Percentiles rank a stretch among this genome's conserved stretches.
These are phyloP conservation scores for Penicillium sp. DNA, from an alignment of 2,329 filamentous ascomycete genomes.

Conservation along the genomic window DNA sequence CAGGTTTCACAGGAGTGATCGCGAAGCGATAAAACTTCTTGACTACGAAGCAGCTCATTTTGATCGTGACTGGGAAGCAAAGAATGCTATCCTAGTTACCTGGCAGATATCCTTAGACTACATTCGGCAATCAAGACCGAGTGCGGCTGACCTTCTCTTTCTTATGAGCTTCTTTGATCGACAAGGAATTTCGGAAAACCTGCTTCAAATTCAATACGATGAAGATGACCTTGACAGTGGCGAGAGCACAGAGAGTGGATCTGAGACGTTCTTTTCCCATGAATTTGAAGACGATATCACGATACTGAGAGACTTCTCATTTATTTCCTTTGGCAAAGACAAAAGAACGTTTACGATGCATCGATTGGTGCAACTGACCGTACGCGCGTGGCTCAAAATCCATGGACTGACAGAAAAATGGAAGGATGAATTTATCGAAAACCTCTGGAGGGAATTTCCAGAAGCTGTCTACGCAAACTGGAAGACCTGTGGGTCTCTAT, in stretches of 20 bases:
- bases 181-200: conserved; percentile 29
- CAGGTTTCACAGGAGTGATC: too few relatives aligned
- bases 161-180: conserved; percentile 27
- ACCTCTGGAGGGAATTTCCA: conserved; percentile 19
- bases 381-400: conserved; percentile 28
- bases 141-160: background rate
- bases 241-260: background rate
- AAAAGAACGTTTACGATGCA: conserved; percentile 29
- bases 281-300: conserved; percentile 27
- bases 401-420: conserved; percentile 28
- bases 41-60: too few relatives aligned
- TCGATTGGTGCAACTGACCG: conserved; percentile 30
- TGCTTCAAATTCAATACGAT: conserved; percentile 14
- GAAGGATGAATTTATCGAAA: conserved; percentile 24
- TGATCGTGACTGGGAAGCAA: too few relatives aligned
- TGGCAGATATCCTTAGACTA: too few relatives aligned
- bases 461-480: conserved; percentile 27
- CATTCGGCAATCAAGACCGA: conserved; percentile 13
- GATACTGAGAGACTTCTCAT: conserved; percentile 22
- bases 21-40: too few relatives aligned
- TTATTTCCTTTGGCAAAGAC: conserved; percentile 20
- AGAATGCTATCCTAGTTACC: too few relatives aligned
- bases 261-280: background rate
- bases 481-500: conserved; percentile 22
- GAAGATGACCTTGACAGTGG: background rate